Conservation (phyloP, 106 monocot species). For the Dendrobium chrysotoxum region DNA sequence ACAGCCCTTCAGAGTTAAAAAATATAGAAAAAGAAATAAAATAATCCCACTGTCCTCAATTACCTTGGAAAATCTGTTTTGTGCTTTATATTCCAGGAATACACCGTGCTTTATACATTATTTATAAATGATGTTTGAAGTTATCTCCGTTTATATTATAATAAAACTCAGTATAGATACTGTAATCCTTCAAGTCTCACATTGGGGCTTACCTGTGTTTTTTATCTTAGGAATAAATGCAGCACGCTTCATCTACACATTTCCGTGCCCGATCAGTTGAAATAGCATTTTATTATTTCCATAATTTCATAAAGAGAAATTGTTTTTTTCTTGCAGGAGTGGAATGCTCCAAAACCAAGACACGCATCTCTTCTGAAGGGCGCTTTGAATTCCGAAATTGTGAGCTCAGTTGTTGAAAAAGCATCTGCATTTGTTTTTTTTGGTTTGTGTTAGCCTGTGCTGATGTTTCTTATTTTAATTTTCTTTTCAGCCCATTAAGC, state of each 20-base stretch:
- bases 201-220: too few relatives aligned
- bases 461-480: neutral
- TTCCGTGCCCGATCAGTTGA: neutral
- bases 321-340: constrained; percentile 40
- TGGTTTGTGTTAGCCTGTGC: neutral
- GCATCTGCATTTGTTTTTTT: neutral
- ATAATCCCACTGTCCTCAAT: neutral
- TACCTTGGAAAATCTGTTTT: neutral
- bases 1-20: neutral
- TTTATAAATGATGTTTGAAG: too few relatives aligned
- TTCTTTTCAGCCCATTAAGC: constrained; percentile 33
- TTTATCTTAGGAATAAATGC: too few relatives aligned
- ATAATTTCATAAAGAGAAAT: neutral
- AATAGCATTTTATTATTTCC: neutral
- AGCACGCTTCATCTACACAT: neutral
- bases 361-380: constrained; percentile 54
- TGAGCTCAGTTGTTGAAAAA: constrained; percentile 22
- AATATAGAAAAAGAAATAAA: neutral
- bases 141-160: neutral
- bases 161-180: neutral
- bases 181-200: too few relatives aligned
- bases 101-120: too few relatives aligned
- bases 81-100: neutral
- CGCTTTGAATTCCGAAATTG: constrained; percentile 42
- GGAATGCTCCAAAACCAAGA: constrained; percentile 66